Conservation (phyloP, 2,329 filamentous ascomycete genomes). For the Fusarium ramigenum region DNA sequence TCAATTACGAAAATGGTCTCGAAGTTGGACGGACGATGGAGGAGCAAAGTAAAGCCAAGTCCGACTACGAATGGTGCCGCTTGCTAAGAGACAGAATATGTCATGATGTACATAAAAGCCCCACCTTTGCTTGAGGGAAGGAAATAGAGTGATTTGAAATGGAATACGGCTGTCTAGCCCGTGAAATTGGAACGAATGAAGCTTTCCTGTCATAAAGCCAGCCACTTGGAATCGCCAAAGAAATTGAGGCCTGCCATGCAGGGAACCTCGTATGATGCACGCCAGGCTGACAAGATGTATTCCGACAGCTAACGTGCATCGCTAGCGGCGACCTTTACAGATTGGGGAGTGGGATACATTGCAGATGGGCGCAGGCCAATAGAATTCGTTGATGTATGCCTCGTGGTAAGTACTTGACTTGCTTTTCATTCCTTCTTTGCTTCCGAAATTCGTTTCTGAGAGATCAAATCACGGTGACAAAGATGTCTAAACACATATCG, state of each 20-base stretch:
- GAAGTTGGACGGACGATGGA: neutral
- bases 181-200: fast-evolving
- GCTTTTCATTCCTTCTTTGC: no score
- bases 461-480: no score
- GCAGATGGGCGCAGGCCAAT: neutral
- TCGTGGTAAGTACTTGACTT: no score
- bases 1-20: neutral
- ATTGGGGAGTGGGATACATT: neutral
- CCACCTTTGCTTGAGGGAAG: fast-evolving
- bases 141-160: fast-evolving
- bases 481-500: no score
- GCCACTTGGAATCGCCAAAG: neutral
- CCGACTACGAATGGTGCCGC: neutral
- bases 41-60: no score
- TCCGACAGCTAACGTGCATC: neutral
- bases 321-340: neutral
- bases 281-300: fast-evolving
- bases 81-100: fast-evolving
- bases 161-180: neutral
- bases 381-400: neutral
- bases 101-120: neutral
- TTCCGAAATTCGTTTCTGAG: no score
- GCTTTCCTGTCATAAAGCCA: fast-evolving
- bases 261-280: neutral
- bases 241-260: neutral